phyloP scores from a whole-genome alignment of 129 eudicot species.

The Oenanthe sinensis region DNA sequence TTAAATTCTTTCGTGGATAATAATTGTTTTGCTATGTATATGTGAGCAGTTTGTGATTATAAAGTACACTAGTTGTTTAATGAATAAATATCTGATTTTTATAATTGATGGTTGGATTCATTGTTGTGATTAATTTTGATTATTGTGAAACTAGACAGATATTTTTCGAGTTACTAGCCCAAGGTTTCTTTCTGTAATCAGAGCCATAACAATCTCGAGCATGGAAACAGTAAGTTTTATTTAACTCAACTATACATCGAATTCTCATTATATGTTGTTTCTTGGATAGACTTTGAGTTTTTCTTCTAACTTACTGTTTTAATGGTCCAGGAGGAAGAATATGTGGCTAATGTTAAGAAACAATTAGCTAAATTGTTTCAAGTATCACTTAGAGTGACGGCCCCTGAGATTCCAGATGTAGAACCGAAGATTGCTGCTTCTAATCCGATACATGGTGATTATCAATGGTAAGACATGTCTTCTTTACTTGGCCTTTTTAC shows the following conservation, averaged over 20 bases:
- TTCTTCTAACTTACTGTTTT: not conserved
- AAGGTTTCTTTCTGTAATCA: constrained; percentile 29
- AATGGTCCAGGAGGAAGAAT: constrained; percentile 41
- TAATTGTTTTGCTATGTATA: not conserved
- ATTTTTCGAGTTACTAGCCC: constrained; percentile 42
- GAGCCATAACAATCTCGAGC: constrained; percentile 28
- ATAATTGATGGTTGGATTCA: not conserved
- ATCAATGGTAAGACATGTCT: constrained; percentile 57
- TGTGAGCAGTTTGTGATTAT: not conserved
- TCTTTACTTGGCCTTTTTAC: no score
- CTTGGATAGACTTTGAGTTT: not conserved
- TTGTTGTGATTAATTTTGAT: constrained; percentile 14
- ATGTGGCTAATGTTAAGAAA: constrained; percentile 56
- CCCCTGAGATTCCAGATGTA: constrained; percentile 54
- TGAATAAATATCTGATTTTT: not conserved
- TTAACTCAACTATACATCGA: not conserved
- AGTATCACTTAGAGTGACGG: constrained; percentile 47
- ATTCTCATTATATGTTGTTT: not conserved
- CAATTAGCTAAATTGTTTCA: constrained; percentile 59
- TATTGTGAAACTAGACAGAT: constrained; percentile 70
- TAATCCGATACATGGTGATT: constrained; percentile 60
- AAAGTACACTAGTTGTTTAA: not conserved
- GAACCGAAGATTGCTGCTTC: constrained; percentile 61
- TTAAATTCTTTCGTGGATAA: not conserved
- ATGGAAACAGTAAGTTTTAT: constrained; percentile 64